Evolutionary conservation across 2,329 filamentous ascomycete genomes (phyloP), one percentile per base, ranked within the genome.

Genomic region (Cladosporium cucumerinum): DNA sequence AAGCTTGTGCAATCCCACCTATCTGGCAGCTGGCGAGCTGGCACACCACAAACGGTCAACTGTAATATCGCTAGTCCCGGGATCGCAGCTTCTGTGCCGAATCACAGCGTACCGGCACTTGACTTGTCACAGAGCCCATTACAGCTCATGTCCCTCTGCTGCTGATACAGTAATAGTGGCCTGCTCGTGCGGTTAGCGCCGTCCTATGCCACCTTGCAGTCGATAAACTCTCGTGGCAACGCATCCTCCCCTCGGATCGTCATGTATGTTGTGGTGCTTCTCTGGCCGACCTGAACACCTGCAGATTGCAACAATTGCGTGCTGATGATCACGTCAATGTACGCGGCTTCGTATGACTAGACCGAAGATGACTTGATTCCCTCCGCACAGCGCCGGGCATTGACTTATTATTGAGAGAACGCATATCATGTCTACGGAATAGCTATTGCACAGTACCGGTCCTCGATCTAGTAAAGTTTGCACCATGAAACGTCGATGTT

Each of bases 371-470:
- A 3, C 2, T 8, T n/a, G 36, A n/a, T 43, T 18, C 7, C 36
- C 6, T 39, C 34, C 18, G 2, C 36, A 10, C 36, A 43, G 36
- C 21, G 8, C 21, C 10, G 18, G 36, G 14, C 36, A 83, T 12
- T 86, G 87, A 79, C 65, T 82, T 79, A 76, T 86, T 86, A 64
- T 84, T 84, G 84, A 86, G 75, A 71, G 84, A 84, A 49, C 81
- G 79, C 84, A 87, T 6, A n/a, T 87, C 73, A 87, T 86, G 72
- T 86, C 21, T 86, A 26, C 8, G 80, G 65, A 83, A 57, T 43
- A n/a, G 36, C 36, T n/a, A n/a, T n/a, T n/a, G n/a, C n/a, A n/a
- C n/a, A n/a, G n/a, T n/a, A 18, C 18, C 5, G 21, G 36, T 43
- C 18, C 36, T 43, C 36, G 18, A 10, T n/a, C 7, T n/a, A 10